Evolutionary conservation across 495 filamentous ascomycete species (phyloP).

Genomic region (Daldinia childiae): DNA sequence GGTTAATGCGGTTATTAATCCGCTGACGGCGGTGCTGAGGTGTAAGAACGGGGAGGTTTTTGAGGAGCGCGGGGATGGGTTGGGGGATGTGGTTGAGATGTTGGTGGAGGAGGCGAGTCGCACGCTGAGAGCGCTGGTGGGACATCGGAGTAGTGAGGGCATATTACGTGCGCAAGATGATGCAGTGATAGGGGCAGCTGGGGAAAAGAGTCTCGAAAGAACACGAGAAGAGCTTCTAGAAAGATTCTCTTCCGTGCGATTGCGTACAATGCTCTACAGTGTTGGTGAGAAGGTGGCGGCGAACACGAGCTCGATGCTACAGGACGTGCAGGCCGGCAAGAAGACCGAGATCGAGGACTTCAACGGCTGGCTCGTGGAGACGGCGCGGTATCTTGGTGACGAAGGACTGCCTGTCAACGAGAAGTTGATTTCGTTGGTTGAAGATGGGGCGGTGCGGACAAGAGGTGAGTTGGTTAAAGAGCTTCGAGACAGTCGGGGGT

Average conservation of each 20-base stretch:
- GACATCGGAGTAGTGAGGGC: constrained; percentile 35
- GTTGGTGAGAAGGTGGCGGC: constrained; percentile 68
- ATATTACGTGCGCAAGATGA: constrained; percentile 27
- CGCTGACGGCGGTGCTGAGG: constrained; percentile 76
- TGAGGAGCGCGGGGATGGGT: constrained; percentile 62
- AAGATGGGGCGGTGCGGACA: constrained; percentile 24
- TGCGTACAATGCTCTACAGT: constrained; percentile 39
- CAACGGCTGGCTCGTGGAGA: constrained; percentile 80
- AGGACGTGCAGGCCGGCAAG: constrained; percentile 71
- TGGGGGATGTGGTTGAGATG: constrained; percentile 58
- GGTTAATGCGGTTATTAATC: constrained; percentile 82
- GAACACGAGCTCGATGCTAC: constrained; percentile 83
- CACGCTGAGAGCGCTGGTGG: constrained; percentile 63
- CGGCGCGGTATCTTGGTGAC: constrained; percentile 40
- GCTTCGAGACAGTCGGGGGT: not conserved
- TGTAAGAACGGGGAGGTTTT: constrained; percentile 80
- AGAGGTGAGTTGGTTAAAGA: constrained; percentile 23
- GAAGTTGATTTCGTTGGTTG: constrained; percentile 46
- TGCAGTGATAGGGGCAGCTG: not conserved
- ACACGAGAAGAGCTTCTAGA: constrained; percentile 61
- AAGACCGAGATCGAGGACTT: constrained; percentile 83
- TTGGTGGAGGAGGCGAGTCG: constrained; percentile 72
- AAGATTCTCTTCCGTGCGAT: constrained; percentile 37
- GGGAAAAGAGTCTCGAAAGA: constrained; percentile 65
- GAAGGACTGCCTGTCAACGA: constrained; percentile 41